These are phyloP conservation scores for Salix dunnii DNA, from an alignment of 345 rosid genomes.

Conservation along the genomic window DNA sequence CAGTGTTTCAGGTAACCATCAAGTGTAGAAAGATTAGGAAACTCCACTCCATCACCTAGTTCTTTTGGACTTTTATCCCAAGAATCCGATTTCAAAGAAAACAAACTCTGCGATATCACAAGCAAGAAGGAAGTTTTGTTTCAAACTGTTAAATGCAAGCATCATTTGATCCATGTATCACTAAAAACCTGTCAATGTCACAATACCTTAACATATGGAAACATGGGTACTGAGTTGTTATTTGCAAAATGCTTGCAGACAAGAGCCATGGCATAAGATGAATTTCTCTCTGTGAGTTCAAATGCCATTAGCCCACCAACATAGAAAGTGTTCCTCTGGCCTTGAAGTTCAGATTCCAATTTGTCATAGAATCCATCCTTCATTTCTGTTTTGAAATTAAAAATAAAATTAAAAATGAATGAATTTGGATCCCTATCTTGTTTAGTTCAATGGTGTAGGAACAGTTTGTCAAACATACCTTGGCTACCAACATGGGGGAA, in stretches of 20 bases:
- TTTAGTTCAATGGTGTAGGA: neutral
- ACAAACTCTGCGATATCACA: constrained; percentile 42
- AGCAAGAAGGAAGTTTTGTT: neutral
- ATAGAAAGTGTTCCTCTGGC: constrained; percentile 49
- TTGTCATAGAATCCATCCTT: constrained; percentile 57
- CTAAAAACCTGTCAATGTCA: neutral
- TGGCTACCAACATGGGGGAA: constrained; percentile 60
- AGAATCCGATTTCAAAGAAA: constrained; percentile 34
- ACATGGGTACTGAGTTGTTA: constrained; percentile 29
- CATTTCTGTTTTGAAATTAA: constrained; percentile 42
- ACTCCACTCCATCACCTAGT: constrained; percentile 48
- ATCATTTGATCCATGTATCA: neutral
- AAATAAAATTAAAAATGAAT: neutral
- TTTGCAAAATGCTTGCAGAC: constrained; percentile 61
- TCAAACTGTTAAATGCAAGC: neutral
- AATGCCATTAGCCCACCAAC: constrained; percentile 70
- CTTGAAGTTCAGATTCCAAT: constrained; percentile 63
- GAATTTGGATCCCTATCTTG: constrained; percentile 4
- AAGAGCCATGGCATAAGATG: constrained; percentile 58
- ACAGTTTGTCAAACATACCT: constrained; percentile 36
- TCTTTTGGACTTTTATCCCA: constrained; percentile 20
- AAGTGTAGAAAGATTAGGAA: constrained; percentile 49
- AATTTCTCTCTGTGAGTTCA: constrained; percentile 68
- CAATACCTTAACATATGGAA: constrained; percentile 56
- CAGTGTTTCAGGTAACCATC: constrained; percentile 59